phyloP scores from a whole-genome alignment of 2,329 filamentous ascomycete species.

The Colletotrichum sp. region DNA sequence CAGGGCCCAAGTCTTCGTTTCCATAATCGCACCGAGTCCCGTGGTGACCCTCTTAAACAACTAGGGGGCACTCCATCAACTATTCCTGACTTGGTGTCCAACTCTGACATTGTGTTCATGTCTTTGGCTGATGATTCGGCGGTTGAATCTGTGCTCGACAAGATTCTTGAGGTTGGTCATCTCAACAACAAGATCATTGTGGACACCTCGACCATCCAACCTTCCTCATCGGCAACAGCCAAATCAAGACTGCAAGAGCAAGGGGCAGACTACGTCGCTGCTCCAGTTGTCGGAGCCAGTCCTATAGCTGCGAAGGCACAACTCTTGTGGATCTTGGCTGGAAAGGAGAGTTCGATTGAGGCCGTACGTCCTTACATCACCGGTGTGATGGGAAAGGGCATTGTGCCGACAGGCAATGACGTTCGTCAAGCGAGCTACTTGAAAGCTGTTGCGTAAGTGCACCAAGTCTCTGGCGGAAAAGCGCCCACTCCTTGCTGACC shows the following conservation, averaged over 20 bases:
- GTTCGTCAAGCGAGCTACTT: background rate
- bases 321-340: background rate
- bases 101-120: background rate
- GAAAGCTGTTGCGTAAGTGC: background rate
- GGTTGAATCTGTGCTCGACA: background rate
- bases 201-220: background rate
- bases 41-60: background rate
- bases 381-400: background rate
- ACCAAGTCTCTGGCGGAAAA: background rate
- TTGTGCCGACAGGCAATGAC: background rate
- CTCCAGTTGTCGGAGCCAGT: background rate
- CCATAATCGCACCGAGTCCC: background rate
- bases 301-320: background rate
- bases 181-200: background rate
- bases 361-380: background rate
- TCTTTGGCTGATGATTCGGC: background rate
- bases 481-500: accelerated
- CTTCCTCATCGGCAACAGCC: background rate
- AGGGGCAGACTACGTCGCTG: background rate
- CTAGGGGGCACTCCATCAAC: background rate
- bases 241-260: background rate
- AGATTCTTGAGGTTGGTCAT: background rate
- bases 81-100: background rate
- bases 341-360: background rate
- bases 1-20: background rate